Conservation (phyloP, 495 filamentous ascomycete genomes). For the Hypoxylon intermedium region DNA sequence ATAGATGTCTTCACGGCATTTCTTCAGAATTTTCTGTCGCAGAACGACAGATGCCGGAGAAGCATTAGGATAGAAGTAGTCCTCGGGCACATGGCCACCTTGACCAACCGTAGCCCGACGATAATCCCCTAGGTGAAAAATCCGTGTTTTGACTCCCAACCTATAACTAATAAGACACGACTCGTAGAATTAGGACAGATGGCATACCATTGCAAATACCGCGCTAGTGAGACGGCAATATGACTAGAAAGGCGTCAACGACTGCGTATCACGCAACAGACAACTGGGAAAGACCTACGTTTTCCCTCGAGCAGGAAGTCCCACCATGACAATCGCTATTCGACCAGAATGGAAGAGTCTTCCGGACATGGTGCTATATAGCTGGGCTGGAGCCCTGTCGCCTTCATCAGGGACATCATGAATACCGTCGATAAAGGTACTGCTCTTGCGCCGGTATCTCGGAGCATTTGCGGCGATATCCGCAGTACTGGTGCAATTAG, state of each 20-base stretch:
- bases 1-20: slow-evolving; percentile 96
- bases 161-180: slow-evolving; percentile 51
- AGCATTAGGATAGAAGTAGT: slow-evolving; percentile 97
- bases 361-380: slow-evolving; percentile 98
- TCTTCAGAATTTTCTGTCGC: slow-evolving; percentile 95
- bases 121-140: slow-evolving; percentile 98
- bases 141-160: slow-evolving; percentile 97
- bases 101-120: slow-evolving; percentile 86
- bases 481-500: slow-evolving; percentile 66
- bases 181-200: background rate
- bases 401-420: slow-evolving; percentile 88
- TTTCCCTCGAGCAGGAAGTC: slow-evolving; percentile 94
- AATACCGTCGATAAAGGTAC: slow-evolving; percentile 96
- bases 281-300: slow-evolving; percentile 66
- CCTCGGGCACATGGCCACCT: slow-evolving; percentile 87
- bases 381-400: slow-evolving; percentile 90
- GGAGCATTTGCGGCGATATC: slow-evolving; percentile 87
- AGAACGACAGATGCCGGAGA: slow-evolving; percentile 85
- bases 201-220: slow-evolving; percentile 90
- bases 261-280: background rate
- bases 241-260: slow-evolving; percentile 63
- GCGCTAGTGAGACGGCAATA: slow-evolving; percentile 91
- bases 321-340: slow-evolving; percentile 96
- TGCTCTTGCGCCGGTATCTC: slow-evolving; percentile 82
- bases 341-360: slow-evolving; percentile 95